Evolutionary conservation across 441 rosid genomes (phyloP).

Genomic region (Erodium moschatum): DNA sequence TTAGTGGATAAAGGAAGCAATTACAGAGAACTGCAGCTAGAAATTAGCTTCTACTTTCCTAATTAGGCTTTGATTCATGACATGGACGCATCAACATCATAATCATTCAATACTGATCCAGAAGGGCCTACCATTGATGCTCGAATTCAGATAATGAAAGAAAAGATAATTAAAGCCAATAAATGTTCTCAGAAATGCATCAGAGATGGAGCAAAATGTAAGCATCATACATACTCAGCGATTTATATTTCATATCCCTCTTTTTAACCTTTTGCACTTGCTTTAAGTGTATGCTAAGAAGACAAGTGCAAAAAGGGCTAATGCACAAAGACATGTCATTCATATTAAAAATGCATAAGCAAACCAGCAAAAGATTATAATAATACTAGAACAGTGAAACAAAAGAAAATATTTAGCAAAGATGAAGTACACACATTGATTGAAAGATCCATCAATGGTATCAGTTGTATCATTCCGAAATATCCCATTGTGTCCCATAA

Average conservation of each 20-base stretch:
- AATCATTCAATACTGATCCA: background rate
- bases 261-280: too few species aligned
- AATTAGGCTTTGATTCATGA: too few species aligned
- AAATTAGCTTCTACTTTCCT: too few species aligned
- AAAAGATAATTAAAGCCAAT: too few species aligned
- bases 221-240: background rate
- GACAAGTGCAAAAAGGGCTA: too few species aligned
- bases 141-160: too few species aligned
- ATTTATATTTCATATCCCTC: too few species aligned
- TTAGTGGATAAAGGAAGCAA: too few species aligned
- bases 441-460: constrained; percentile 64
- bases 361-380: too few species aligned
- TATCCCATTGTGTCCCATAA: constrained; percentile 91
- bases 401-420: constrained; percentile 9
- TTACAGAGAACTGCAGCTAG: too few species aligned
- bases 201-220: constrained; percentile 2
- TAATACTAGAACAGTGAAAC: constrained; percentile 9
- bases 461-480: constrained; percentile 65
- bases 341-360: background rate
- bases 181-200: background rate
- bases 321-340: background rate
- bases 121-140: background rate
- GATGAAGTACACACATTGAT: constrained; percentile 50
- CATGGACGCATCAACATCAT: too few species aligned
- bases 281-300: too few species aligned